Conservation (phyloP, 1,284 basidiomycete genomes). For the Mycena sp. region DNA sequence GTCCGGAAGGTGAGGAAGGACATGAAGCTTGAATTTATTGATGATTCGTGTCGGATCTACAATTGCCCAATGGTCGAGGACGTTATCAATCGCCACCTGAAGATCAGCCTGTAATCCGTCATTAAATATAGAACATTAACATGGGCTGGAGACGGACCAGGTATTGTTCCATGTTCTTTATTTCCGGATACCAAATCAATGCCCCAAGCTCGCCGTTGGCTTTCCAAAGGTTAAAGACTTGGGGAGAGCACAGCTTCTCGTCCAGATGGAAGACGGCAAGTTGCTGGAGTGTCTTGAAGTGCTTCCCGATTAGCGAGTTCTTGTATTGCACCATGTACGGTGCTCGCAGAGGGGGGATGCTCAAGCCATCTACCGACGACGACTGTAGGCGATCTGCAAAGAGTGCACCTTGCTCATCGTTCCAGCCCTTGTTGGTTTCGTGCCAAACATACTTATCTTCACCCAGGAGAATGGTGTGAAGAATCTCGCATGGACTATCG, state of each 20-base stretch:
- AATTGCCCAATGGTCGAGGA: constrained; percentile 38
- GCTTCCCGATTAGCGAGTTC: constrained; percentile 43
- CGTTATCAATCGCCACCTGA: constrained; percentile 38
- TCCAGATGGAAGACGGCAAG: too few relatives aligned
- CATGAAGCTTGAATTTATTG: constrained; percentile 48
- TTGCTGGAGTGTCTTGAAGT: too few relatives aligned
- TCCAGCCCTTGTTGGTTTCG: constrained; percentile 35
- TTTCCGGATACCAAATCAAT: constrained; percentile 47
- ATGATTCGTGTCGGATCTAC: constrained; percentile 42
- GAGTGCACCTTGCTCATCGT: constrained; percentile 31
- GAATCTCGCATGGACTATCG: constrained; percentile 47
- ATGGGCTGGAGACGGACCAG: constrained; percentile 38
- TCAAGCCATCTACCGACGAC: constrained; percentile 40
- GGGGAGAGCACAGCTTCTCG: too few relatives aligned
- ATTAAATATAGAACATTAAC: background rate
- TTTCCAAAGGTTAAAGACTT: too few relatives aligned
- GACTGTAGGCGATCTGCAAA: constrained; percentile 41
- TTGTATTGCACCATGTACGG: constrained; percentile 45
- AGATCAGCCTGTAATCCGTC: constrained; percentile 43
- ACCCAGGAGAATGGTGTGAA: constrained; percentile 49
- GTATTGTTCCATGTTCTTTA: constrained; percentile 44
- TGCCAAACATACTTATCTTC: constrained; percentile 49
- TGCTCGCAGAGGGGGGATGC: constrained; percentile 36
- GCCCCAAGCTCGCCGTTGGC: constrained; percentile 43
- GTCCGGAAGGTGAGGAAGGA: constrained; percentile 42